Conservation (phyloP, 345 rosid species). For the Stellera chamaejasme region DNA sequence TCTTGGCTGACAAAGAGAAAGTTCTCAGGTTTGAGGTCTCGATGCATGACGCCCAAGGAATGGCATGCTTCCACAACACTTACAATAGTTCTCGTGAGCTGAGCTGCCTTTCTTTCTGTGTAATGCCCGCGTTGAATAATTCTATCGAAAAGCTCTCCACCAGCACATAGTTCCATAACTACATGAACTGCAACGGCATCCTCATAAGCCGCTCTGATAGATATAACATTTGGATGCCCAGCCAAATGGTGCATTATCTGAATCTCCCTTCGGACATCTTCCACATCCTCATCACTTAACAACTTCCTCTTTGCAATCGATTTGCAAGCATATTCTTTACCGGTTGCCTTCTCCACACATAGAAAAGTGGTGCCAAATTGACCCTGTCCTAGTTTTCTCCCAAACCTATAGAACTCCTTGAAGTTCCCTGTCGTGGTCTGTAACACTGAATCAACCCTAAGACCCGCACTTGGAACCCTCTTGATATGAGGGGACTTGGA, state of each 20-base stretch:
- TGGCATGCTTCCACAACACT: conserved; percentile 89
- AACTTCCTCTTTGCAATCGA: conserved; percentile 89
- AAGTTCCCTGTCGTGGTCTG: conserved; percentile 67
- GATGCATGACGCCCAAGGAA: conserved; percentile 86
- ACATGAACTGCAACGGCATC: conserved; percentile 81
- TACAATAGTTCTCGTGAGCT: conserved; percentile 68
- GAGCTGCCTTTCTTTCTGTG: conserved; percentile 81
- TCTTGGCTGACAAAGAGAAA: conserved; percentile 58
- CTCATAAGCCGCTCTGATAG: conserved; percentile 75
- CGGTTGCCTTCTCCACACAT: conserved; percentile 56
- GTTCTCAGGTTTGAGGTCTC: conserved; percentile 91
- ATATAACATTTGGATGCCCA: conserved; percentile 77
- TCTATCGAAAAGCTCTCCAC: conserved; percentile 89
- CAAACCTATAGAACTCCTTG: conserved; percentile 56
- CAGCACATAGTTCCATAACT: conserved; percentile 82
- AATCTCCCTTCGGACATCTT: conserved; percentile 83
- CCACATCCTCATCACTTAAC: conserved; percentile 68
- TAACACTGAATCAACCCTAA: conserved; percentile 59
- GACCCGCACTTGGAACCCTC: conserved; percentile 69
- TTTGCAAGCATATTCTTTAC: conserved; percentile 72
- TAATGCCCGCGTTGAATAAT: conserved; percentile 83
- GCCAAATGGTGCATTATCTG: conserved; percentile 92
- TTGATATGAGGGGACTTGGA: conserved; percentile 42
- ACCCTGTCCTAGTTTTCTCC: conserved; percentile 89
- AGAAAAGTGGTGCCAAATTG: conserved; percentile 82